phyloP scores from a whole-genome alignment of 1,284 basidiomycete species.

The Fomes fomentarius region DNA sequence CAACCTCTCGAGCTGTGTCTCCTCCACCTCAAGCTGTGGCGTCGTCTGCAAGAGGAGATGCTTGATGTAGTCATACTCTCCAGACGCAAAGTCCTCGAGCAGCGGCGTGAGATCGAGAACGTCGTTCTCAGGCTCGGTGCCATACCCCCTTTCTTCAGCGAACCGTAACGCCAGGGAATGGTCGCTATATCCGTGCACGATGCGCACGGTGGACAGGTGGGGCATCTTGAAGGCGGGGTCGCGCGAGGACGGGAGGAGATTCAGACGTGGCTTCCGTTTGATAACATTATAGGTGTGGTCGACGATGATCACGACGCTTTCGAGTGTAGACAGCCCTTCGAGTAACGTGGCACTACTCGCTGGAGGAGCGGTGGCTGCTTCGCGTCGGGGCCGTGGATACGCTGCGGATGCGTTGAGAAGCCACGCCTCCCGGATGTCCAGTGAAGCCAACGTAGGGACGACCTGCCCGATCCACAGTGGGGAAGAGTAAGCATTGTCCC shows the following conservation, averaged over 20 bases:
- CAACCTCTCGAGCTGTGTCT: background rate
- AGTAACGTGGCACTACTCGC: background rate
- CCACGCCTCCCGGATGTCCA: conserved; percentile 1
- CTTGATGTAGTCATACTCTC: background rate
- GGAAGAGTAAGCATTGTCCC: no score
- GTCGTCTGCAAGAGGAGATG: conserved; percentile 3
- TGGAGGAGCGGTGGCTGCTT: background rate
- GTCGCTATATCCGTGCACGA: background rate
- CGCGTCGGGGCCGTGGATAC: background rate
- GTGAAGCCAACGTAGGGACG: background rate
- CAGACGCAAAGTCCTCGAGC: background rate
- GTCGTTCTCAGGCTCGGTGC: no score
- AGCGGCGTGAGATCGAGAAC: background rate
- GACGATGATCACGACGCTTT: background rate
- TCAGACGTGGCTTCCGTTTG: background rate
- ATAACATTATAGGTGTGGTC: background rate
- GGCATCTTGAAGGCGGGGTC: background rate
- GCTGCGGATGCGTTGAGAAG: background rate
- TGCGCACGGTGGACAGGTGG: background rate
- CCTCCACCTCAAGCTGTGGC: background rate
- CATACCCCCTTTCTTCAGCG: background rate
- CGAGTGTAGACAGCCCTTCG: background rate
- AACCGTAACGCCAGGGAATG: background rate
- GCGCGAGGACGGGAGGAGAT: background rate
- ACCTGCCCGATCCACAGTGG: background rate